phyloP scores from a whole-genome alignment of 2,329 filamentous ascomycete species.

The Microthyrium microscopicum region DNA sequence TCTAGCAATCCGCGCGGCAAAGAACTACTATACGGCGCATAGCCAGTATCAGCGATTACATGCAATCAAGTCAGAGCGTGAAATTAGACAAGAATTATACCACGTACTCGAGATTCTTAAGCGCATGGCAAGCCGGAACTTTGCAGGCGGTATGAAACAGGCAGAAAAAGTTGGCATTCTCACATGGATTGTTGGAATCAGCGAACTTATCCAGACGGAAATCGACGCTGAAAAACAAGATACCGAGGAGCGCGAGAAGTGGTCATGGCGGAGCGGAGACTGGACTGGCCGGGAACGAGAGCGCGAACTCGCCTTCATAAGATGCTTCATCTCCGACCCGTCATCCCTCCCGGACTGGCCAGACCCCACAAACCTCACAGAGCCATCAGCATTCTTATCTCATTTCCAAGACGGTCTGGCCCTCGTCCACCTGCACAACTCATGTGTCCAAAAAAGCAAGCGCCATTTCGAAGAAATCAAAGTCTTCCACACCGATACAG shows the following conservation, averaged over 20 bases:
- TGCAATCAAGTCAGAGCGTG: constrained; percentile 71
- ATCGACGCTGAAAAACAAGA: constrained; percentile 62
- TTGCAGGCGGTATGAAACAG: constrained; percentile 62
- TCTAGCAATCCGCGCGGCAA: constrained; percentile 85
- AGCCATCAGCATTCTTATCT: constrained; percentile 60
- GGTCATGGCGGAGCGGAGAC: constrained; percentile 65
- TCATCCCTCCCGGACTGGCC: constrained; percentile 8
- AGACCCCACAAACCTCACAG: constrained; percentile 33
- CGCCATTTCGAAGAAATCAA: constrained; percentile 82
- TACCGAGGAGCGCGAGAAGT: constrained; percentile 51
- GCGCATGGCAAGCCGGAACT: constrained; percentile 76
- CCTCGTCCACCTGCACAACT: constrained; percentile 79
- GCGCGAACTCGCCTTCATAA: constrained; percentile 66
- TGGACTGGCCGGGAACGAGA: constrained; percentile 59
- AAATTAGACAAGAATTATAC: constrained; percentile 69
- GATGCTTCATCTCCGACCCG: constrained; percentile 42
- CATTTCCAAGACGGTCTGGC: constrained; percentile 62
- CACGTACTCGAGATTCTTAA: constrained; percentile 82
- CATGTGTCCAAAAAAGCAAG: constrained; percentile 66
- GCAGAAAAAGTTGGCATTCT: constrained; percentile 64
- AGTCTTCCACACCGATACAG: constrained; percentile 76
- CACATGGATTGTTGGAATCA: constrained; percentile 65
- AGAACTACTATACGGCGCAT: constrained; percentile 90
- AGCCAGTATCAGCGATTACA: constrained; percentile 73
- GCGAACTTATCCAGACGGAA: constrained; percentile 59